Evolutionary conservation across 192 early-diverging fungal genomes (phyloP).

Genomic region (Coemansia erecta): DNA sequence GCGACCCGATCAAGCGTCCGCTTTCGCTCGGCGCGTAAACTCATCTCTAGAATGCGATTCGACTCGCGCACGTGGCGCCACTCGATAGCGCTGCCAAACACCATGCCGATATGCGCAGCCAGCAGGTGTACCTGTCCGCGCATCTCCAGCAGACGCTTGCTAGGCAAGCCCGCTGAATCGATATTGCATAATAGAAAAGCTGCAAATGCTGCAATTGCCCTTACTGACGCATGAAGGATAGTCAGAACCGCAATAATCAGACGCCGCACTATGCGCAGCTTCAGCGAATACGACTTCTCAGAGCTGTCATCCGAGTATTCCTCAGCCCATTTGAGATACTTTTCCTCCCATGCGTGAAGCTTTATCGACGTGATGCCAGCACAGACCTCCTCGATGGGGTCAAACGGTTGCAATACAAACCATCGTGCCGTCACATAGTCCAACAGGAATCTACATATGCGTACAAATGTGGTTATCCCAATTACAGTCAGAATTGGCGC

Average conservation of each 20-base stretch:
- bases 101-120: not conserved
- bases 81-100: constrained; percentile 8
- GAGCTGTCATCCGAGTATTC: constrained; percentile 62
- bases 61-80: constrained; percentile 15
- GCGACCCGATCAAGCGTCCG: not conserved
- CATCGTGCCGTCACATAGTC: constrained; percentile 16
- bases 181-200: constrained; percentile 1
- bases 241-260: not conserved
- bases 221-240: not conserved
- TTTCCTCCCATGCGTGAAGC: constrained; percentile 85
- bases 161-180: not conserved
- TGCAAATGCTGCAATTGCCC: constrained; percentile 3
- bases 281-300: constrained; percentile 2
- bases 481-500: not conserved
- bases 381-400: constrained; percentile 79
- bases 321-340: constrained; percentile 64
- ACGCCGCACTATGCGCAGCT: constrained; percentile 9
- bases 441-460: not conserved
- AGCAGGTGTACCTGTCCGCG: constrained; percentile 8
- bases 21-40: constrained; percentile 6
- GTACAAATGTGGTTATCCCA: not conserved
- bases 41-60: constrained; percentile 16
- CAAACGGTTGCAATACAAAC: constrained; percentile 30
- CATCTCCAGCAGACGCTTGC: not conserved
- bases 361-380: constrained; percentile 93